Evolutionary conservation across 169 alveolate species (phyloP), one percentile per base, ranked within the genome.

Genomic region (Eimeria falciformis): DNA sequence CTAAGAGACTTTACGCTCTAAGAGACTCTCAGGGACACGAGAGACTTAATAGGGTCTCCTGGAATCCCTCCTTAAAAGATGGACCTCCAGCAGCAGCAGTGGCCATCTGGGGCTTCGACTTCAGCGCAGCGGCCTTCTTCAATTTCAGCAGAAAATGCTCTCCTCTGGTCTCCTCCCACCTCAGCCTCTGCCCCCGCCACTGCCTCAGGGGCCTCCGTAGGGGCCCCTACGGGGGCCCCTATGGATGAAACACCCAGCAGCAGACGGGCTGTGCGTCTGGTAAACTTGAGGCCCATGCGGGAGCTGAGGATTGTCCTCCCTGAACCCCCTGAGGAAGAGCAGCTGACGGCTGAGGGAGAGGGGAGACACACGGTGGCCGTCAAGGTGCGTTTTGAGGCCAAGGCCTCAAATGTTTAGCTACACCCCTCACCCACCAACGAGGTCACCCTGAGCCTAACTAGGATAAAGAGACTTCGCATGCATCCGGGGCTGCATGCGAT

Each of bases 281-380:
- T 58, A 14, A 58, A 9, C 7, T n/a, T 58, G 33, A 58, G 25
- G 27, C 71, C 71, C 9, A 58, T 58, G 71, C 11, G 71, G 25
- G 71, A 58, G 71, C 71, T 58, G 71, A 14, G 71, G 71, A 27
- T 58, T 14, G 33, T 58, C 29, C 71, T 58, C 29, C 71, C 25
- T 7, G 71, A 58, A 7, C 11, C 71, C 25, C 71, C 11, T 11
- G 71, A 58, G 27, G 33, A 46, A 23, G 33, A 45, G 86, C 86
- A 75, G 86, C n/a, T 7, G 62, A 14, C 62, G 46, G 56, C 68
- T 45, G 86, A 9, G 25, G 43, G 27, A 9, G 71, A 58, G 7
- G 71, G 21, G 71, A 58, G 29, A 58, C 71, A 58, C 11, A 21
- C 25, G 5, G 71, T 58, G 11, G 71, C 71, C 5, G 71, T 58